Evolutionary conservation across 345 rosid species (phyloP).

Genomic region (Sisymbrium irio): DNA sequence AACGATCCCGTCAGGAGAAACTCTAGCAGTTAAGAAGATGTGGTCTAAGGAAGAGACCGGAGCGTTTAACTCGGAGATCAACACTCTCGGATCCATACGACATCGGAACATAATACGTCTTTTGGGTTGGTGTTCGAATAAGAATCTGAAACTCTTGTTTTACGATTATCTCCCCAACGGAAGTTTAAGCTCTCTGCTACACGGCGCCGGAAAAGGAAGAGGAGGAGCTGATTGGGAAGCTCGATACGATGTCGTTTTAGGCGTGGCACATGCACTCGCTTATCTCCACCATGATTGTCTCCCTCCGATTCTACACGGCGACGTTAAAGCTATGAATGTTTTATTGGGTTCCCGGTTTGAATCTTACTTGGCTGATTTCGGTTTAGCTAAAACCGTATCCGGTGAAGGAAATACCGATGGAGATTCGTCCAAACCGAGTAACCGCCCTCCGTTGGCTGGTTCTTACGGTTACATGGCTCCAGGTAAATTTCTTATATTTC

Average conservation of each 20-base stretch:
- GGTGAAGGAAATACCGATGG: conserved; percentile 19
- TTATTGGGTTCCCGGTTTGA: conserved; percentile 67
- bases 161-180: conserved; percentile 95
- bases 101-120: conserved; percentile 82
- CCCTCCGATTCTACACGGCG: conserved; percentile 88
- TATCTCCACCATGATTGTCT: conserved; percentile 91
- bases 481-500: conserved; percentile 40
- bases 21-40: conserved; percentile 89
- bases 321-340: conserved; percentile 91
- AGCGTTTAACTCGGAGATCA: conserved; percentile 81
- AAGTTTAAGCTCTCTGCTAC: conserved; percentile 83
- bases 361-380: conserved; percentile 86
- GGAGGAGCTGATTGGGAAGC: conserved; percentile 84
- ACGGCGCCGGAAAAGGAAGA: conserved; percentile 70
- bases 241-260: conserved; percentile 67
- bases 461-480: conserved; percentile 99
- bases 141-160: conserved; percentile 71
- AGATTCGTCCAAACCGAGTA: conserved; percentile 44
- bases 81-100: conserved; percentile 76
- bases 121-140: conserved; percentile 79
- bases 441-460: conserved; percentile 77
- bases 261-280: conserved; percentile 85
- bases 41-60: conserved; percentile 84
- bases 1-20: conserved; percentile 63
- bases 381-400: conserved; percentile 61